Evolutionary conservation across 1,284 basidiomycete species (phyloP).

Genomic region (Kalmanozyma brasiliensis): DNA sequence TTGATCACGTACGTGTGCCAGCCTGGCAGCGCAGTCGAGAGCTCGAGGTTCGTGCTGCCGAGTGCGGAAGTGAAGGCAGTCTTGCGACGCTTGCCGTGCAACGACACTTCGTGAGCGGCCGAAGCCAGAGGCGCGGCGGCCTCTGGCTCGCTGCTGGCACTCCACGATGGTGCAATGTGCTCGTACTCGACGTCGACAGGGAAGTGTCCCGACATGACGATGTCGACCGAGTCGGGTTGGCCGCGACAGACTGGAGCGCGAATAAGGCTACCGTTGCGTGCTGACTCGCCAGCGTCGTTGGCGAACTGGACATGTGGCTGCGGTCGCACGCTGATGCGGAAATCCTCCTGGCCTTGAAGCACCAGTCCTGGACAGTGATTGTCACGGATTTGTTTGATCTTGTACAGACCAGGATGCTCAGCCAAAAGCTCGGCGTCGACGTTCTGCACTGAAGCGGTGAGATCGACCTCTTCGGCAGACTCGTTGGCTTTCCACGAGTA

Average conservation of each 20-base stretch:
- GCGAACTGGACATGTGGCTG: constrained; percentile 72
- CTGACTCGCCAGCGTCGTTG: constrained; percentile 31
- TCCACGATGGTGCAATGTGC: constrained; percentile 37
- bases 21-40: constrained; percentile 81
- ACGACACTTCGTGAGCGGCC: constrained; percentile 51
- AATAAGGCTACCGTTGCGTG: constrained; percentile 68
- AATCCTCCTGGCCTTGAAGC: constrained; percentile 74
- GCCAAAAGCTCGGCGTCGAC: constrained; percentile 80
- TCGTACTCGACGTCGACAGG: constrained; percentile 52
- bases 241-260: constrained; percentile 84
- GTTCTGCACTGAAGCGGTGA: constrained; percentile 72
- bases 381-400: constrained; percentile 80
- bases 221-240: constrained; percentile 79
- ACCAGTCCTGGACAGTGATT: constrained; percentile 84
- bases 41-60: constrained; percentile 80
- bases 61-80: constrained; percentile 84
- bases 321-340: constrained; percentile 79
- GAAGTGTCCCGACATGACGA: constrained; percentile 78
- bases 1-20: constrained; percentile 88
- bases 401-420: constrained; percentile 78
- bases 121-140: constrained; percentile 46
- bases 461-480: constrained; percentile 57
- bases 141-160: constrained; percentile 30
- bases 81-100: constrained; percentile 37
- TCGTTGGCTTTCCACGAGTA: constrained; percentile 75